These are phyloP conservation scores for Phytopythium aichiense DNA, from an alignment of 352 stramenopile species.

Conservation along the genomic window DNA sequence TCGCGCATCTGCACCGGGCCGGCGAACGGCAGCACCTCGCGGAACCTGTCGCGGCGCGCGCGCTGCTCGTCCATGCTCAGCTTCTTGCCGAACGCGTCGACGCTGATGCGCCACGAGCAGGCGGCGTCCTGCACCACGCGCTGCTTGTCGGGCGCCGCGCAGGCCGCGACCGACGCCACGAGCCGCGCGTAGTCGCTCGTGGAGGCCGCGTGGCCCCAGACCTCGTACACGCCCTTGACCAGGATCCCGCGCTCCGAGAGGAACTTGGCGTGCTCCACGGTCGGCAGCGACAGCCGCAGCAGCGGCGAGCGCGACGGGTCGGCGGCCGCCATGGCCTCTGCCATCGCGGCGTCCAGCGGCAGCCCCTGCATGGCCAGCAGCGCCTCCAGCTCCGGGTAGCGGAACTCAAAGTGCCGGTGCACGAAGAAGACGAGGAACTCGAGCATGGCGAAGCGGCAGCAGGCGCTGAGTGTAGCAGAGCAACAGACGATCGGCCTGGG, in stretches of 20 bases:
- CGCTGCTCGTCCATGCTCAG: constrained; percentile 69
- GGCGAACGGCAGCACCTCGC: constrained; percentile 52
- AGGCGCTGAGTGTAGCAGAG: too few species aligned
- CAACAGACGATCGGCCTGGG: too few species aligned
- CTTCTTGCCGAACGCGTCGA: constrained; percentile 78
- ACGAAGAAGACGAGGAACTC: constrained; percentile 84
- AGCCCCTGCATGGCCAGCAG: constrained; percentile 64
- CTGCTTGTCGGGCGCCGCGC: constrained; percentile 31
- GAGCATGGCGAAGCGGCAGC: constrained; percentile 22
- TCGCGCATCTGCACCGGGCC: constrained; percentile 71
- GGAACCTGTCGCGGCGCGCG: constrained; percentile 41
- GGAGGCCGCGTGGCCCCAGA: constrained; percentile 46
- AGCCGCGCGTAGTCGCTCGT: constrained; percentile 44
- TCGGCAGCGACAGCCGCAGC: constrained; percentile 58
- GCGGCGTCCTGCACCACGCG: constrained; percentile 35
- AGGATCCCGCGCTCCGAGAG: constrained; percentile 75
- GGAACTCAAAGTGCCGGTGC: constrained; percentile 80
- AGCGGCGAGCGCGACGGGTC: constrained; percentile 56
- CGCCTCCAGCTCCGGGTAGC: constrained; percentile 77
- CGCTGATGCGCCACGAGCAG: constrained; percentile 72
- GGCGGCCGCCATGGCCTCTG: constrained; percentile 10
- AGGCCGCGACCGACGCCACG: constrained; percentile 36
- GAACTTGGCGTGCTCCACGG: constrained; percentile 59
- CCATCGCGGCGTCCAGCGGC: constrained; percentile 21
- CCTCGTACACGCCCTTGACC: constrained; percentile 79